Percentiles rank a stretch among this genome's conserved stretches.
These are phyloP conservation scores for Lizonia empirigonia DNA, from an alignment of 2,329 filamentous ascomycete genomes.

Conservation along the genomic window DNA sequence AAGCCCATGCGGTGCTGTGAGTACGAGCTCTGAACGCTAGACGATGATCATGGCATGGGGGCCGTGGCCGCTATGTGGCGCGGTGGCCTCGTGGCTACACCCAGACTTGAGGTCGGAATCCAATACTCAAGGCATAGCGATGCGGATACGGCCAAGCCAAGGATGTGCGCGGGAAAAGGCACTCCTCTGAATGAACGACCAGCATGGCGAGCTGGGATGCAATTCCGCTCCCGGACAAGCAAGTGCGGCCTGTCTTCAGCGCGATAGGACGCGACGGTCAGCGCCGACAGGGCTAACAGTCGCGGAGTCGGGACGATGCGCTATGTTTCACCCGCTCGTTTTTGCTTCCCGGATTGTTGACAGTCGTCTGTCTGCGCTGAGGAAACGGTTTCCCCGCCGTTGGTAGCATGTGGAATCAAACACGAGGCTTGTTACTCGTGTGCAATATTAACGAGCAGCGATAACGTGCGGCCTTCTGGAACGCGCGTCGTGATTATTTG, in stretches of 20 bases:
- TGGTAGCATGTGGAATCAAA: slow-evolving; percentile 3
- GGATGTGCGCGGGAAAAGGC: slow-evolving; percentile 22
- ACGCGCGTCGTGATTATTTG: not conserved
- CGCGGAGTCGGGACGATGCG: slow-evolving; percentile 44
- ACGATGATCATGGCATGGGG: too few relatives aligned
- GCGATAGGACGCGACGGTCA: slow-evolving; percentile 18
- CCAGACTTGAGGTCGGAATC: slow-evolving; percentile 24
- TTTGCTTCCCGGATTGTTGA: slow-evolving; percentile 21
- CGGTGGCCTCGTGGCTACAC: slow-evolving; percentile 16
- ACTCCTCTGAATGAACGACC: slow-evolving; percentile 13
- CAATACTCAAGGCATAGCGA: slow-evolving; percentile 12
- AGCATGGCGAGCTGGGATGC: slow-evolving; percentile 35
- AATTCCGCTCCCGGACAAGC: slow-evolving; percentile 23
- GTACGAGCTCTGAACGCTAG: not conserved
- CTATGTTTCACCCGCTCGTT: slow-evolving; percentile 43
- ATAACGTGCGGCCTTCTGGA: not conserved
- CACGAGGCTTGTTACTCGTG: not conserved
- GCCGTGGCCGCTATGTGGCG: slow-evolving; percentile 3
- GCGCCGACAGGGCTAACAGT: slow-evolving; percentile 24
- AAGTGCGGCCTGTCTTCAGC: slow-evolving; percentile 23
- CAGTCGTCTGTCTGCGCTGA: slow-evolving; percentile 4
- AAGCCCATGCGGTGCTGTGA: slow-evolving; percentile 7
- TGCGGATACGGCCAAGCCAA: slow-evolving; percentile 30
- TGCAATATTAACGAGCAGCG: not conserved
- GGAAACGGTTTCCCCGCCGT: slow-evolving; percentile 18